Conservation (phyloP, 331 rosid genomes). For the Ulmus americana region DNA sequence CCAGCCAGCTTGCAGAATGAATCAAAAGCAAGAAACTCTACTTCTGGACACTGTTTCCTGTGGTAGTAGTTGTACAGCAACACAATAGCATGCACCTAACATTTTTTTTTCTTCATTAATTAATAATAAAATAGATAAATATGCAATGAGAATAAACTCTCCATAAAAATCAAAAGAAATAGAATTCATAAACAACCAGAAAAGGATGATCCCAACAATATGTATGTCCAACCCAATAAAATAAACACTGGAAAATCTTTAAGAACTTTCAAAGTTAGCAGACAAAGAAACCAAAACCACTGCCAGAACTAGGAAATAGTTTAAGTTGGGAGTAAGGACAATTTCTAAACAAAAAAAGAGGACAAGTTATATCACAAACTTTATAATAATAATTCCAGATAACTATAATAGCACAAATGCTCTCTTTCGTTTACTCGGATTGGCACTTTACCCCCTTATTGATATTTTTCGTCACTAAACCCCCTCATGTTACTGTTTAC, state of each 20-base stretch:
- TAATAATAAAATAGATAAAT: too few relatives aligned
- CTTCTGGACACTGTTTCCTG: slow-evolving; percentile 49
- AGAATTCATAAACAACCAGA: neutral
- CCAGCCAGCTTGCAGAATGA: slow-evolving; percentile 66
- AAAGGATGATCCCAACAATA: neutral
- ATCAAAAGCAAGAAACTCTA: slow-evolving; percentile 48
- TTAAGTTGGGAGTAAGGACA: too few relatives aligned
- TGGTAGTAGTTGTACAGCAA: slow-evolving; percentile 74
- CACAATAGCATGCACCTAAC: slow-evolving; percentile 70
- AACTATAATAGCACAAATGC: too few relatives aligned
- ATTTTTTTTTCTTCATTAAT: neutral
- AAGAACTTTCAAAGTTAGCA: neutral
- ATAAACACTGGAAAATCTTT: neutral
- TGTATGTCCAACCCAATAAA: neutral
- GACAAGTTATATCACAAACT: too few relatives aligned
- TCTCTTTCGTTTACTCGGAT: too few relatives aligned
- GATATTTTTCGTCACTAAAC: too few relatives aligned
- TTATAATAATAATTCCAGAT: too few relatives aligned
- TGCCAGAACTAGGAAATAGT: too few relatives aligned
- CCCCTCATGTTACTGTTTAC: too few relatives aligned
- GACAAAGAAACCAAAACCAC: too few relatives aligned
- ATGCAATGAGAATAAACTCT: slow-evolving; percentile 8
- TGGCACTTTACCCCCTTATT: too few relatives aligned
- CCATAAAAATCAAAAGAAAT: slow-evolving; percentile 27
- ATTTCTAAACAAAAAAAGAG: too few relatives aligned